Evolutionary conservation across 805 yeast species (phyloP), one percentile per base, ranked within the genome.

Genomic region (Metschnikowia proteae): DNA sequence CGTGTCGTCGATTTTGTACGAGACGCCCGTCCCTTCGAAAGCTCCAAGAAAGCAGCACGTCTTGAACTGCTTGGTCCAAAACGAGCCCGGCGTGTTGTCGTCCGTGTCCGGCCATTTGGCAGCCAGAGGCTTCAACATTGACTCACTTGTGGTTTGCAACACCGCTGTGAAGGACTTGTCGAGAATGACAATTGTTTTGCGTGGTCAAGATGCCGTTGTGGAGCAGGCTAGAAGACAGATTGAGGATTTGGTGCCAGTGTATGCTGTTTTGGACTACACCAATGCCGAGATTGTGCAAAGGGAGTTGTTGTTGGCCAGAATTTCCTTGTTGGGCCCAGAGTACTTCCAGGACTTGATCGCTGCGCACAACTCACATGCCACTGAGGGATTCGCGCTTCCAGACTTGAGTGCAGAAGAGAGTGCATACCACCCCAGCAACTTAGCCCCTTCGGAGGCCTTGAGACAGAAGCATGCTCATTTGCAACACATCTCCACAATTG

Each of bases 151-250:
- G 50, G 99, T 94, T 41, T 92, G 97, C 67, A 88, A 84, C 74
- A 94, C 99, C 35, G 98, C 92, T 67, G 97, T 94, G 51, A 83
- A 85, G 68, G 97, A 94, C 65, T 78, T 94, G 58, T 88, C 96
- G 29, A 81, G 99, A 67, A 94, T 94, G 99, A 94, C 99, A 6
- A 88, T 94, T 60, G 96, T 89, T 8, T 75, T 94, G 60, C 84
- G 83, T 49, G 99, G 98, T 53, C 96, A 89, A 68, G 96, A 92
- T 62, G 97, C 94, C 26, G 90, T 94, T 45, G 86, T 94, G 57
- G 99, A 94, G 68, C 99, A 94, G 75, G 98, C 97, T 2, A 82
- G 99, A 70, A 85, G 97, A 70, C 99, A 94, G 70, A 86, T 94
- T 53, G 99, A 94, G 73, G 97, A 94, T 63, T 80, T 94, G 65